A percentile compares a stretch with the other conserved stretches of the same genome.
These are phyloP conservation scores for Phytophthora megakarya DNA, from an alignment of 352 stramenopile species.

Conservation along the genomic window DNA sequence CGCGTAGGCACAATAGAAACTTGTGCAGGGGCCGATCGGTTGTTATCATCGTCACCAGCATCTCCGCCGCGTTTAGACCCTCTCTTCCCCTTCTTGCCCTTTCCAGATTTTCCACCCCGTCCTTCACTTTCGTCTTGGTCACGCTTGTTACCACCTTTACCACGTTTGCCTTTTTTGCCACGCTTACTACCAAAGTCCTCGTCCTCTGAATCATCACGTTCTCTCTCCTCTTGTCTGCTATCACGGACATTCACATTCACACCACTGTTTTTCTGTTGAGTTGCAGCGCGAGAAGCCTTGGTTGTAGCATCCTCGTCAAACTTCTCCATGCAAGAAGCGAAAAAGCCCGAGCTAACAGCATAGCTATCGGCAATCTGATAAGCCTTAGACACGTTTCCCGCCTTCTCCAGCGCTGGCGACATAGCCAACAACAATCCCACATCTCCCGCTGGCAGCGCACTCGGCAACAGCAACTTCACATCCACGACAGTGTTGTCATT, in stretches of 20 bases:
- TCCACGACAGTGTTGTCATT: conserved; percentile 75
- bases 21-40: conserved; percentile 1
- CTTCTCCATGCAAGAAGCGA: conserved; percentile 48
- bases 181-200: conserved; percentile 45
- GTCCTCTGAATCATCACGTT: conserved; percentile 45
- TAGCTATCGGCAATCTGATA: conserved; percentile 64
- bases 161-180: conserved; percentile 54
- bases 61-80: conserved; percentile 42
- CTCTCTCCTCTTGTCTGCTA: conserved; percentile 33
- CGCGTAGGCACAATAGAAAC: conserved; percentile 55
- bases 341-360: conserved; percentile 63
- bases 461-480: conserved; percentile 62
- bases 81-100: conserved; percentile 54
- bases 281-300: conserved; percentile 46
- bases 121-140: conserved; percentile 27
- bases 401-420: conserved; percentile 40
- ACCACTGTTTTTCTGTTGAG: conserved; percentile 35
- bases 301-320: conserved; percentile 54
- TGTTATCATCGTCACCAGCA: conserved; percentile 15
- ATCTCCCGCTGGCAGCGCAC: conserved; percentile 51
- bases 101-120: conserved; percentile 36
- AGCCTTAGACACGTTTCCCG: conserved; percentile 33
- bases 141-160: conserved; percentile 42
- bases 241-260: conserved; percentile 9
- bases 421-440: conserved; percentile 56